phyloP scores from a whole-genome alignment of 129 eudicot species.

The Ambrosia artemisiifolia region DNA sequence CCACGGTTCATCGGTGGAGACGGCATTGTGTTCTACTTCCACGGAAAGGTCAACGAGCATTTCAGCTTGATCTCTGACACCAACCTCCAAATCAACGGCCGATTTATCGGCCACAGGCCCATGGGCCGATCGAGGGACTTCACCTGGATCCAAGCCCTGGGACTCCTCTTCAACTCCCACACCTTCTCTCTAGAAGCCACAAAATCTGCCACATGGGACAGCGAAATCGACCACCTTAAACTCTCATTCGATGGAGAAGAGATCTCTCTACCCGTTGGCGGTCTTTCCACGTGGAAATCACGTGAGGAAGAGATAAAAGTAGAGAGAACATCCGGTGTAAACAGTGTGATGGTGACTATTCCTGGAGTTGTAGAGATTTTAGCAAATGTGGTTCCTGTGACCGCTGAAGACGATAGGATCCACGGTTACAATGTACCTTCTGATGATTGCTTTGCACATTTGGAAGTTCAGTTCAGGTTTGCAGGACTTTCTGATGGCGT shows the following conservation, averaged over 20 bases:
- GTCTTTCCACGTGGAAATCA: slow-evolving; percentile 43
- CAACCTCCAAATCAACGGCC: slow-evolving; percentile 74
- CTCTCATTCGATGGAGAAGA: slow-evolving; percentile 39
- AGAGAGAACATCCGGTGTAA: slow-evolving; percentile 44
- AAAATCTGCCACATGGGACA: slow-evolving; percentile 48
- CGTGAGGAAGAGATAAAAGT: slow-evolving; percentile 28
- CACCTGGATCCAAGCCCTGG: slow-evolving; percentile 84
- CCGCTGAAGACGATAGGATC: slow-evolving; percentile 45
- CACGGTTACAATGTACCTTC: slow-evolving; percentile 50
- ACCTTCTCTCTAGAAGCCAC: slow-evolving; percentile 62
- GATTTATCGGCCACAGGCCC: slow-evolving; percentile 68
- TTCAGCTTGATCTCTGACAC: slow-evolving; percentile 62
- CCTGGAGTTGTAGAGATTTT: slow-evolving; percentile 42
- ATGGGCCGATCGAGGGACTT: slow-evolving; percentile 55
- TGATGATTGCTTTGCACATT: slow-evolving; percentile 50
- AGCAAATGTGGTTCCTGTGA: slow-evolving; percentile 51
- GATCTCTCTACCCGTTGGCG: slow-evolving; percentile 22
- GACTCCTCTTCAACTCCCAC: slow-evolving; percentile 51
- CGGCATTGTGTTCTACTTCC: slow-evolving; percentile 70
- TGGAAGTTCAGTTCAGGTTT: slow-evolving; percentile 56
- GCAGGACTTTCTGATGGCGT: slow-evolving; percentile 37
- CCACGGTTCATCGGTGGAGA: slow-evolving; percentile 83
- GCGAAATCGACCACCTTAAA: slow-evolving; percentile 43
- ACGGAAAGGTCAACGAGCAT: slow-evolving; percentile 61
- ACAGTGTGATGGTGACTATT: slow-evolving; percentile 40